phyloP scores from a whole-genome alignment of 768 basidiomycete genomes.

The Boletus patriciae region DNA sequence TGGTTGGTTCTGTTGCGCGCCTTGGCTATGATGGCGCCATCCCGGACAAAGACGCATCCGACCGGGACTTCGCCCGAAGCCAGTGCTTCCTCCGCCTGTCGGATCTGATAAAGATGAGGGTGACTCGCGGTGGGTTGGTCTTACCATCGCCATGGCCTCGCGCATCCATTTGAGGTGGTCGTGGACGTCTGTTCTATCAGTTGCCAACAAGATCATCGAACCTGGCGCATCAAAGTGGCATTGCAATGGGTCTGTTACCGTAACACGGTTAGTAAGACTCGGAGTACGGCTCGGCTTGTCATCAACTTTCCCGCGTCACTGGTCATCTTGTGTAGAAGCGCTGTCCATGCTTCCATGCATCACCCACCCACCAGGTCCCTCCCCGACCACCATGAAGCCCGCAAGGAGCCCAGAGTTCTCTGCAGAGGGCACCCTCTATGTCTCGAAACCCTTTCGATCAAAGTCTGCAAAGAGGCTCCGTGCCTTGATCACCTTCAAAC shows the following conservation, averaged over 20 bases:
- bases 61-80: conserved; percentile 89
- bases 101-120: conserved; percentile 5
- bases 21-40: conserved; percentile 71
- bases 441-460: conserved; percentile 76
- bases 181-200: conserved; percentile 1
- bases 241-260: no score
- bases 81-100: conserved; percentile 83
- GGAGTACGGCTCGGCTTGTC: not conserved
- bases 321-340: not conserved
- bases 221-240: not conserved
- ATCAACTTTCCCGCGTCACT: conserved; percentile 13
- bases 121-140: conserved; percentile 2
- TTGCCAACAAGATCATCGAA: not conserved
- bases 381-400: conserved; percentile 16
- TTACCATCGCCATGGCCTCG: conserved; percentile 80
- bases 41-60: conserved; percentile 91
- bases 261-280: no score
- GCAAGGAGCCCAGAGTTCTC: conserved; percentile 36
- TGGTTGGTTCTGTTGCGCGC: conserved; percentile 95
- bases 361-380: not conserved
- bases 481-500: conserved; percentile 82
- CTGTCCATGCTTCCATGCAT: conserved; percentile 6
- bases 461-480: conserved; percentile 73
- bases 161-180: conserved; percentile 71
- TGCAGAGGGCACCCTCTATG: conserved; percentile 64